Evolutionary conservation across 768 basidiomycete species (phyloP), one percentile per base, ranked within the genome.

Genomic region (Termitomyces sp.): DNA sequence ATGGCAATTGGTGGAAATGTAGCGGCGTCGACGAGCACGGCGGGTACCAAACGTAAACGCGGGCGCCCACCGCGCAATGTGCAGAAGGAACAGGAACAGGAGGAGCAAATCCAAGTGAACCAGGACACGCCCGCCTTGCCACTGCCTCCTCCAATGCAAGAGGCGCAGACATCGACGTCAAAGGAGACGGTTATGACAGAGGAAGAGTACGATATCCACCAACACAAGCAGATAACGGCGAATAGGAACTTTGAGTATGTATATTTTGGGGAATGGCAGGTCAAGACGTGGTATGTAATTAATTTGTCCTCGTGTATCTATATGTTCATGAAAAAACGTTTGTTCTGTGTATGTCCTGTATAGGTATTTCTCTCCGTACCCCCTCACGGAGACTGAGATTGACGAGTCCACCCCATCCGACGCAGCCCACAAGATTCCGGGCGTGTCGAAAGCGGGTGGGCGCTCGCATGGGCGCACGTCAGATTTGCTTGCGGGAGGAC

Each of bases 301-400:
- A 11, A 7, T 29, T 23, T 15, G 9, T 35, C n/a, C 0, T n/a
- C 5, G 23, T 46, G 41, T 36, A 27, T 56, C 39, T 23, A 16
- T 35, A 11, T 49, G 29, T 3, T 36, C 41, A 36, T 51, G 29
- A 50, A 42, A 23, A 20, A 5, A 9, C n/a, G n/a, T n/a, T n/a
- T 31, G 22, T 35, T 42, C 11, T 16, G 7, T 43, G 10, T 20
- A 16, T 35, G 32, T 18, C 23, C 22, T 25, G 25, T 50, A 16
- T 58, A 94, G 94, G 91, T 95, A 95, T 72, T 94, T 89, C 67
- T 97, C 94, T 2, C 94, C 94, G 1, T 96, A 95, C 68, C 94
- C 94, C 15, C 70, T 89, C 23, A 76, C 77, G 18, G 90, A 93
- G 61, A 70, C 76, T 7, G 89, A 92, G 57, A 66, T 74, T 50